phyloP scores from a whole-genome alignment of 805 yeast species.

The Torulaspora quercuum region DNA sequence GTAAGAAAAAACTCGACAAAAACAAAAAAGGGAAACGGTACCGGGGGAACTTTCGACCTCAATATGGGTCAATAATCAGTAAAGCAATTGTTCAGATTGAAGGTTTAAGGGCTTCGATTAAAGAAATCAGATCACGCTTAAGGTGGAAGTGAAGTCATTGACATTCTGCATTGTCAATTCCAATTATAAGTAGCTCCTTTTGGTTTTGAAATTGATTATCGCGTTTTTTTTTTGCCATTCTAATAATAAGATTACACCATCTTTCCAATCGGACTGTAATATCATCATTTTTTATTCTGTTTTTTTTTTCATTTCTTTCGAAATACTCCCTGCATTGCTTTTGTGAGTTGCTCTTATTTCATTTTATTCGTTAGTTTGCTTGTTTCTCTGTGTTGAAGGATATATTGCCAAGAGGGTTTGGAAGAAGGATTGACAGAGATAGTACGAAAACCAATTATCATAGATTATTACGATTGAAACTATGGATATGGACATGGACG shows the following conservation, averaged over 20 bases:
- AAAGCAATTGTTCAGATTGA: not conserved
- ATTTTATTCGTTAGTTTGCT: not conserved
- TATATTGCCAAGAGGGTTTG: too few relatives aligned
- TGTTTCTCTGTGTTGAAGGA: too few relatives aligned
- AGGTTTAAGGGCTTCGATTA: not conserved
- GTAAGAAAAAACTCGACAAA: constrained; percentile 6
- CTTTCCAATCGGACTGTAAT: not conserved
- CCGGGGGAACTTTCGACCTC: constrained; percentile 10
- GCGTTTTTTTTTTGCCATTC: too few relatives aligned
- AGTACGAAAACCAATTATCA: not conserved
- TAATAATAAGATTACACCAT: too few relatives aligned
- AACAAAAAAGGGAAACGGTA: constrained; percentile 9
- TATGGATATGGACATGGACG: constrained; percentile 78
- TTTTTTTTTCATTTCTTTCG: not conserved
- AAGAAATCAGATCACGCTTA: not conserved
- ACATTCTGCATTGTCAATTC: not conserved
- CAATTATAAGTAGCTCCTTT: not conserved
- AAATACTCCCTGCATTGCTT: too few relatives aligned
- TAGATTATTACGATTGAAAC: constrained; percentile 1
- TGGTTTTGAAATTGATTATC: too few relatives aligned
- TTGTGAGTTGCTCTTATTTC: constrained; percentile 2
- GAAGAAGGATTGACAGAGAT: not conserved
- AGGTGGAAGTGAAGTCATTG: too few relatives aligned
- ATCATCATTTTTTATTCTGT: not conserved
- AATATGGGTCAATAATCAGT: not conserved